phyloP scores from a whole-genome alignment of 257 asterid species.

The Jaltomata sinuosa region DNA sequence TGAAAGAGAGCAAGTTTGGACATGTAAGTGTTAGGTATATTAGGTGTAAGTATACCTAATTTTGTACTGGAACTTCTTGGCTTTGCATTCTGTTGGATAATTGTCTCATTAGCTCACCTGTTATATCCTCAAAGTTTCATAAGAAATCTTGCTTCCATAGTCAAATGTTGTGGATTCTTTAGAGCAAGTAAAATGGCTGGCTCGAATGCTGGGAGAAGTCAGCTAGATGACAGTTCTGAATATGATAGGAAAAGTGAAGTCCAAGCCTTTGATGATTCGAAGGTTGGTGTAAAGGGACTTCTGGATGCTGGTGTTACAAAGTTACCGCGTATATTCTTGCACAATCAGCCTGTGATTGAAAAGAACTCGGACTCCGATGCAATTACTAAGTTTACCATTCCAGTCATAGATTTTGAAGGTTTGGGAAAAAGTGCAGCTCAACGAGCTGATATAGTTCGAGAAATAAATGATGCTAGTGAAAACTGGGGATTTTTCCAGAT shows the following conservation, averaged over 20 bases:
- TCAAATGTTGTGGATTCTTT: not conserved
- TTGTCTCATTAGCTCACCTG: not conserved
- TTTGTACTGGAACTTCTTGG: not conserved
- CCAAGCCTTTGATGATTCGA: constrained; percentile 3
- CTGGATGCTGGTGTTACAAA: constrained; percentile 6
- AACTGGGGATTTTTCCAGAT: constrained; percentile 11
- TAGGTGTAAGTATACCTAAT: not conserved
- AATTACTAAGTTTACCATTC: not conserved
- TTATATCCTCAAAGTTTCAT: not conserved
- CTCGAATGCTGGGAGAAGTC: not conserved
- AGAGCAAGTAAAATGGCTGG: not conserved
- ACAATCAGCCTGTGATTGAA: not conserved
- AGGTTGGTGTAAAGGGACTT: constrained; percentile 15
- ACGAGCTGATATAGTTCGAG: not conserved
- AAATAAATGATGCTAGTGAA: constrained; percentile 1
- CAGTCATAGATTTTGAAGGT: not conserved
- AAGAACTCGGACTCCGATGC: not conserved
- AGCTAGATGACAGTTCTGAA: not conserved
- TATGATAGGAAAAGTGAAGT: constrained; percentile 4
- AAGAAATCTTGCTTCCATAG: not conserved
- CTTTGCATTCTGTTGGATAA: not conserved
- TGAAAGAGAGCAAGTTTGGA: not conserved
- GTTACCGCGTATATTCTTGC: constrained; percentile 1
- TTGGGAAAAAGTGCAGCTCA: not conserved
- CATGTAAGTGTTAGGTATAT: not conserved